Conservation (phyloP, 495 filamentous ascomycete species). For the Talaromyces stipitatus region DNA sequence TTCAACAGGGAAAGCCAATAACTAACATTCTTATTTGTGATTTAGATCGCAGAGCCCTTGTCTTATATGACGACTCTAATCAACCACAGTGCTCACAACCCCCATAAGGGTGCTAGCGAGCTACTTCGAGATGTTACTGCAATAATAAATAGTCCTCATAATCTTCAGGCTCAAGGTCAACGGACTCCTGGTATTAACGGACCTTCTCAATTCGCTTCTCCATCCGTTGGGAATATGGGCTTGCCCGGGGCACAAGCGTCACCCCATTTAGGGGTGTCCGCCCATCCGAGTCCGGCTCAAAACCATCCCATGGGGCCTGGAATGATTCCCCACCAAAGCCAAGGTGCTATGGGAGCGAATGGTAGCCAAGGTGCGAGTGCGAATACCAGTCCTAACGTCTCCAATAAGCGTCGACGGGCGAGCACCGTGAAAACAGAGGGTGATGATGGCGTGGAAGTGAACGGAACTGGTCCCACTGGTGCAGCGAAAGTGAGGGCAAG, state of each 20-base stretch:
- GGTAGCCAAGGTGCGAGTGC: conserved; percentile 65
- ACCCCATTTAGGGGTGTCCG: conserved; percentile 37
- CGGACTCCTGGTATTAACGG: conserved; percentile 28
- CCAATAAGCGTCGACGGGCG: conserved; percentile 66
- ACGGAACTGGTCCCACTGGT: conserved; percentile 34
- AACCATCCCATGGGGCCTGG: conserved; percentile 34
- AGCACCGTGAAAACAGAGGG: conserved; percentile 72
- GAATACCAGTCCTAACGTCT: conserved; percentile 77
- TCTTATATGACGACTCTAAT: conserved; percentile 46
- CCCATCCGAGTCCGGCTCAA: conserved; percentile 39
- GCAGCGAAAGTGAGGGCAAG: conserved; percentile 49
- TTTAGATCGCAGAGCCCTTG: conserved; percentile 64
- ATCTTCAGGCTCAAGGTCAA: conserved; percentile 26
- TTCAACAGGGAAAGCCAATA: neutral
- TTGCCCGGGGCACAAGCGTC: conserved; percentile 37
- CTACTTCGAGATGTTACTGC: conserved; percentile 6
- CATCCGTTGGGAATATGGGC: conserved; percentile 41
- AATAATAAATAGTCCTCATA: conserved; percentile 12
- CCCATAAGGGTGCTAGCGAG: conserved; percentile 1
- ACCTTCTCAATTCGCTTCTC: conserved; percentile 44
- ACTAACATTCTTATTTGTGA: neutral
- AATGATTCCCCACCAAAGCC: conserved; percentile 67
- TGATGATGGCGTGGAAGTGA: conserved; percentile 50
- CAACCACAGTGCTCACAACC: conserved; percentile 2
- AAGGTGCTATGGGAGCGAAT: conserved; percentile 55